These are phyloP conservation scores for Colletotrichum sp. DNA, from an alignment of 2,329 filamentous ascomycete species.

Conservation along the genomic window DNA sequence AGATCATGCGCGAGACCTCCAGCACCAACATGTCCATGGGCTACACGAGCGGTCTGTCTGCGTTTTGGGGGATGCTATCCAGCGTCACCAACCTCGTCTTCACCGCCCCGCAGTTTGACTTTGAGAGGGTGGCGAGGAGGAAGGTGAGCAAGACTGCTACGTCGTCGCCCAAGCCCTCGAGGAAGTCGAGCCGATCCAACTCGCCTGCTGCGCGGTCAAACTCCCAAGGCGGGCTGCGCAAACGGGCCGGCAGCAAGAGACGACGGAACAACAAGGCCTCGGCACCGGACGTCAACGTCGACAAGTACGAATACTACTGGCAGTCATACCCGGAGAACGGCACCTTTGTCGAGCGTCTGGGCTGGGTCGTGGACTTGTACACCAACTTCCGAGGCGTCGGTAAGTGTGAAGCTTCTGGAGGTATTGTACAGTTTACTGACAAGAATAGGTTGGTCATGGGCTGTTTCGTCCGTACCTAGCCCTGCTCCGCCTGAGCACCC, in stretches of 20 bases:
- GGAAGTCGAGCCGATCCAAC: not conserved
- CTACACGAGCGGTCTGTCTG: constrained; percentile 56
- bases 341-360: constrained; percentile 52
- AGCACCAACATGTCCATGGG: constrained; percentile 57
- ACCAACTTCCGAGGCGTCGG: constrained; percentile 60
- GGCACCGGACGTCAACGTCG: constrained; percentile 8
- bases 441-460: constrained; percentile 60
- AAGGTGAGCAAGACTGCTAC: constrained; percentile 18
- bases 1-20: constrained; percentile 45
- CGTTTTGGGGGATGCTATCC: constrained; percentile 56
- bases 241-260: constrained; percentile 6
- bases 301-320: constrained; percentile 60
- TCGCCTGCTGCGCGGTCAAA: not conserved
- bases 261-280: not conserved
- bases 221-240: not conserved
- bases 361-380: constrained; percentile 62
- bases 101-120: constrained; percentile 61
- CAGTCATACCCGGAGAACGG: constrained; percentile 60
- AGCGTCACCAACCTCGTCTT: constrained; percentile 56
- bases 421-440: not conserved
- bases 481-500: constrained; percentile 47
- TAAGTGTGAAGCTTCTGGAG: constrained; percentile 30
- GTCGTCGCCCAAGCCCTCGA: not conserved
- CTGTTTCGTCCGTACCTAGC: constrained; percentile 52
- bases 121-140: constrained; percentile 52